Evolutionary conservation across 1,284 basidiomycete genomes (phyloP), one percentile per base, ranked within the genome.

Genomic region (Retiboletus flavoniger): DNA sequence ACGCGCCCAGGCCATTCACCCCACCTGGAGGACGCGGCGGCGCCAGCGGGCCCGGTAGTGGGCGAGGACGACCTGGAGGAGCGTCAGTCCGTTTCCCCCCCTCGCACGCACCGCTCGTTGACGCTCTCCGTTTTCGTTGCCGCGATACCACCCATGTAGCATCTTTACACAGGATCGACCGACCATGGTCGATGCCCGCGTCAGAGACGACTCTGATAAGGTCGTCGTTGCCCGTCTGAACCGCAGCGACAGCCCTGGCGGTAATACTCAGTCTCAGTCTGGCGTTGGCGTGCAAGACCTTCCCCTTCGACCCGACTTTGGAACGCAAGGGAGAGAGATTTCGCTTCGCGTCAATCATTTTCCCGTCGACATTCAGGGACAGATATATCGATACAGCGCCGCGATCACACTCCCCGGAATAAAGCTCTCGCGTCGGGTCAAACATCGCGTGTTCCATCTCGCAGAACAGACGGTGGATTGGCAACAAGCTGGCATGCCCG

Each of bases 151-250:
- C 10, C 31, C 31, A 32, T 3, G 9, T 21, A 88, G 85, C 17
- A 73, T 89, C 38, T 87, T 82, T 66, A 72, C 71, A 47, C 66
- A 76, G 9, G 74, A 73, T 36, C 67, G 67, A 47, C 77, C 79
- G 5, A 76, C 78, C 3, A 67, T 61, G n/a, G 62, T 89, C 53
- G 87, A 90, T 61, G 56, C 74, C 26, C 84, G 87, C 32, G 69
- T 89, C 10, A 61, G 65, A 19, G 77, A 84, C 62, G 72, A 70
- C 17, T 80, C 82, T 1, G 79, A 88, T 60, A 74, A 81, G 35
- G 72, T 70, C 7, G 72, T 87, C 19, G 72, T 90, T 3, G 64
- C 69, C 0, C 63, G 73, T 0, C 74, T 90, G 34, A 34, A 46
- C 14, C 13, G 31, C 32, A 41, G 14, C 7, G 11, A 49, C 29